Base-by-base conservation (phyloP, 257 asterid genomes). In the Fraxinus americana region DNA sequence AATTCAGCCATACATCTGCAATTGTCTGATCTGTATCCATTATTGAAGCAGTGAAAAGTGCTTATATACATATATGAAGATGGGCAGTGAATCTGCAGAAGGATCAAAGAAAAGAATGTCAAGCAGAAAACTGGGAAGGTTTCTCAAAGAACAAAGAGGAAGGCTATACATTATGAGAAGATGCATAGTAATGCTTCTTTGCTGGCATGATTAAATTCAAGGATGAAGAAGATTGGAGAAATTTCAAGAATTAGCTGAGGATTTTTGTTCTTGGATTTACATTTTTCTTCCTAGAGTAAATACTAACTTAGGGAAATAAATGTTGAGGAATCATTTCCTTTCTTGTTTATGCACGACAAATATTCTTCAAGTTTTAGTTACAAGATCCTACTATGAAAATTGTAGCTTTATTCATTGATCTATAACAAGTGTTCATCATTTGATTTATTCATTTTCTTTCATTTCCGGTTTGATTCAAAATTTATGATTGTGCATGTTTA, bases 161-260 rank as follows among this genome's bases (percentile, higher is more conserved):
- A 88, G 92, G 79, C 83, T 91, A 41, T 91, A 92, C 75, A 92
- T 92, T 4, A 39, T 88, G 71, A 76, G 92, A 82, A 92, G 94
- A 89, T 92, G 97, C 52, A 93, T 91, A 4, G 90, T 89, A 16
- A 91, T 91, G 94, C 94, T 92, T 69, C 88, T 92, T 35, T 92
- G 96, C 74, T 92, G 96, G 97, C 91, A 85, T 43, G 96, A 92
- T 34, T 91, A 71, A 87, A 87, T 5, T 27, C 4, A 61, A 25
- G 67, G 19, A 7, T 8, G 32, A 59, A 14, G 52, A 43, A 43
- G 16, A 43, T 43, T 43, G 13, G 52, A 43, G 52, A 43, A 43
- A 43, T 43, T 68, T 38, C 12, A 72, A 59, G 48, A 43, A 11
- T 57, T 65, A 57, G 23, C n/a, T 25, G 27, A 12, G 48, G n/a